Evolutionary conservation across 768 basidiomycete species (phyloP), one percentile per base, ranked within the genome.

Genomic region (Cyclocybe aegerita): DNA sequence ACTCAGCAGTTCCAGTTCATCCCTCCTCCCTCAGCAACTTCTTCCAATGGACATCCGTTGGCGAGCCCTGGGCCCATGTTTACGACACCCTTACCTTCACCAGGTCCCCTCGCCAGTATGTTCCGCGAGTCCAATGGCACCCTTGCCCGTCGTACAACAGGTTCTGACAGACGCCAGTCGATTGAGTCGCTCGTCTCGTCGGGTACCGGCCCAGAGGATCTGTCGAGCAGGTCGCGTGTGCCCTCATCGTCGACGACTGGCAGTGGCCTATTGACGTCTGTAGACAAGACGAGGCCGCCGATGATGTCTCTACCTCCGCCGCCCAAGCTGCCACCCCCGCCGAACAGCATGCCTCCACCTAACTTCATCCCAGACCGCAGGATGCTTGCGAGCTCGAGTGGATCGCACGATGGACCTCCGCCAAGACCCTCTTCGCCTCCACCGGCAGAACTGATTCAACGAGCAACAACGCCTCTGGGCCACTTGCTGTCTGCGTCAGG

Each of bases 371-470:
- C 91, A 17, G 88, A 90, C 15, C 77, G 79, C 61, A 81, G 79
- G 57, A 57, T 75, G 40, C 71, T 71, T 17, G 71, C 74, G 4
- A 66, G 65, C 11, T 74, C 78, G 7, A 69, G 68, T 49, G 65
- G 74, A 15, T 73, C 78, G 4, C 70, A 75, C 39, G 86, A 88
- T 54, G 67, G 70, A 4, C 88, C 89, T 9, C 94, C 95, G 0
- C 87, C 90, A 29, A 78, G 95, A 39, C 96, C 96, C 0, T 88
- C 85, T 3, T 98, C 96, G 0, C 95, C 96, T 1, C 95, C 94
- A 4, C 96, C 94, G 12, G 74, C 88, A 12, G 94, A 98, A 49
- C 88, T 97, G 62, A 85, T 97, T 53, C 87, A 92, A 61, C 88
- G 95, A 10, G 93, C 95, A 8, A 91, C 91, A 3, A 93, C 91